These are phyloP conservation scores for Lachnum nothofagi DNA, from an alignment of 2,329 filamentous ascomycete genomes.

Conservation along the genomic window DNA sequence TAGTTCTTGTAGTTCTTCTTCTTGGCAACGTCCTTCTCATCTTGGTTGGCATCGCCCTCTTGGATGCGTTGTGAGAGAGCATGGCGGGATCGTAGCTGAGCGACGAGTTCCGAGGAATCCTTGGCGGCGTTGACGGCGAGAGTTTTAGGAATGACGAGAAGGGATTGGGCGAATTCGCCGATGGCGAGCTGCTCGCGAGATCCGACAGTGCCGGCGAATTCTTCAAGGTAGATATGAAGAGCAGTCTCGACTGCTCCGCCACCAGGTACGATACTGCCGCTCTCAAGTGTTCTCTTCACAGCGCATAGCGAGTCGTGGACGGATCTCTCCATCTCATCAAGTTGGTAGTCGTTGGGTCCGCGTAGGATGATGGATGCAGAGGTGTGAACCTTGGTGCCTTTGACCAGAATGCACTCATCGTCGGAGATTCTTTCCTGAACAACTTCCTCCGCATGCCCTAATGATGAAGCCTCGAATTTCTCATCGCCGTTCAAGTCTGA, in stretches of 20 bases:
- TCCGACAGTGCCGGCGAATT: conserved; percentile 94
- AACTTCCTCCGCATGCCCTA: conserved; percentile 91
- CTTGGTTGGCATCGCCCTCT: conserved; percentile 76
- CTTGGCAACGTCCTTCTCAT: conserved; percentile 83
- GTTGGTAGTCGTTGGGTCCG: conserved; percentile 89
- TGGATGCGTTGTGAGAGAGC: conserved; percentile 88
- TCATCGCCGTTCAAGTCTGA: conserved; percentile 98
- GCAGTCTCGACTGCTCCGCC: conserved; percentile 98
- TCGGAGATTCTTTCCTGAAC: conserved; percentile 98
- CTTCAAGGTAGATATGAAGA: conserved; percentile 96
- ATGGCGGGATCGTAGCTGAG: conserved; percentile 89
- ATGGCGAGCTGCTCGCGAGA: conserved; percentile 97
- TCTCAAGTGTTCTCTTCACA: conserved; percentile 95
- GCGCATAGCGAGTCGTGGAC: conserved; percentile 95
- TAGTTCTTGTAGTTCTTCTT: conserved; percentile 99
- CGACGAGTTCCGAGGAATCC: conserved; percentile 90
- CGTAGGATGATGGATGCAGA: conserved; percentile 95
- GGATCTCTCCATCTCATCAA: conserved; percentile 99
- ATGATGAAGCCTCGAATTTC: conserved; percentile 83
- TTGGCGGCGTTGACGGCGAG: conserved; percentile 95
- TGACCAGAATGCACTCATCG: conserved; percentile 95
- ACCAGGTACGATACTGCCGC: conserved; percentile 91
- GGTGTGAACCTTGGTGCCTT: conserved; percentile 89
- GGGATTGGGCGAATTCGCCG: conserved; percentile 90
- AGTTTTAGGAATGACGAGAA: conserved; percentile 93